A percentile compares a stretch with the other conserved stretches of the same genome.
These are phyloP conservation scores for Ascomycota sp. DNA, from an alignment of 2,329 filamentous ascomycete species.

Conservation along the genomic window DNA sequence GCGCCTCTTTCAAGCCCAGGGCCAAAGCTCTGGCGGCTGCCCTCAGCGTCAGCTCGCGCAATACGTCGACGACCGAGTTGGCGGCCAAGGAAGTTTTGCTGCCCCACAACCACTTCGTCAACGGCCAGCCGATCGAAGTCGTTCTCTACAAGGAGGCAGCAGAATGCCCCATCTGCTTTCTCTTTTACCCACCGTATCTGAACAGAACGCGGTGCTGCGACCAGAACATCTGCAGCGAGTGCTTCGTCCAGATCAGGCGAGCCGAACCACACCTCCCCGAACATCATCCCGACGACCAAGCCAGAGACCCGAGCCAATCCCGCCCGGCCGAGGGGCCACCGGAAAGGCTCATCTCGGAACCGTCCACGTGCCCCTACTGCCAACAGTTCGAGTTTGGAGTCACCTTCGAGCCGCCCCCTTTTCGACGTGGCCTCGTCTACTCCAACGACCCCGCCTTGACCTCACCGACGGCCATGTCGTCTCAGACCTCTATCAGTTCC, in stretches of 20 bases:
- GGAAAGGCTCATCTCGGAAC: constrained; percentile 67
- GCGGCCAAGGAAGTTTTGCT: constrained; percentile 59
- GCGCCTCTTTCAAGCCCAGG: constrained; percentile 53
- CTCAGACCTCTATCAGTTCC: constrained; percentile 59
- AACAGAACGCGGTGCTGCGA: constrained; percentile 92
- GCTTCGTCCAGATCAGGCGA: constrained; percentile 95
- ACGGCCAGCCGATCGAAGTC: constrained; percentile 84
- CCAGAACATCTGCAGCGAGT: constrained; percentile 92
- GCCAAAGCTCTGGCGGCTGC: constrained; percentile 79
- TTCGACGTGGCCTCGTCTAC: constrained; percentile 65
- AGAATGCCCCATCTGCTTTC: constrained; percentile 92
- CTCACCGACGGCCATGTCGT: constrained; percentile 57
- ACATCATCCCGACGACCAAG: constrained; percentile 35
- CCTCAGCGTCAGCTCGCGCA: constrained; percentile 53
- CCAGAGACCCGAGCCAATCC: constrained; percentile 14
- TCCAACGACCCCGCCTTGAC: constrained; percentile 22
- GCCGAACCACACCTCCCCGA: constrained; percentile 80
- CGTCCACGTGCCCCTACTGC: constrained; percentile 85
- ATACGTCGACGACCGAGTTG: constrained; percentile 51
- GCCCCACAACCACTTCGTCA: constrained; percentile 68
- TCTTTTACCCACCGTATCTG: constrained; percentile 85
- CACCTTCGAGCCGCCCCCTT: constrained; percentile 79
- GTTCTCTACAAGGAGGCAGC: constrained; percentile 78
- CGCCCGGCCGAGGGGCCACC: constrained; percentile 27
- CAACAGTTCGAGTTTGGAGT: constrained; percentile 89